Evolutionary conservation across 2,329 filamentous ascomycete species (phyloP), one percentile per base, ranked within the genome.

Genomic region (Fusarium sp.): DNA sequence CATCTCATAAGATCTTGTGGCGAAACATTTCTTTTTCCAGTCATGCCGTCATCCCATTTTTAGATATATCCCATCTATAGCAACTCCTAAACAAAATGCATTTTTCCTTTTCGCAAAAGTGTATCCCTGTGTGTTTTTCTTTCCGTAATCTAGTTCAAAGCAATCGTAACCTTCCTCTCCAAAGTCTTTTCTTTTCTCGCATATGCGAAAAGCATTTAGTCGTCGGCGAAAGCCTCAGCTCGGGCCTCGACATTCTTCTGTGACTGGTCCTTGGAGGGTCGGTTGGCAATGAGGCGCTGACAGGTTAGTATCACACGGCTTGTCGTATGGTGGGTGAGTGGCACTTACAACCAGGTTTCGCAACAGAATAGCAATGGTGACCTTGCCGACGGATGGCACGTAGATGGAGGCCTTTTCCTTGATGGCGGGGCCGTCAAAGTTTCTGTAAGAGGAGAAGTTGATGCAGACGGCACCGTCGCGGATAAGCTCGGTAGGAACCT

Each of bases 381-480:
- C 95, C 84, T 98, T 99, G 75, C 96, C 96, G 73, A 98, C 97
- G 0, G 95, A 96, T 3, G 96, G 96, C 20, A 98, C 95, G 76
- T 98, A 99, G 76, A 99, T 97, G 8, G 94, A 94, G 3, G 96
- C 96, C 84, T 95, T 97, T 80, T 98, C 92, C 83, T 97, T 98
- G 73, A 98, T 90, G 50, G 92, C 92, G 0, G 92, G 90, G 2
- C 87, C 87, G 66, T 91, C 91, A 81, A 98, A 98, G 83, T 99
- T 98, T 84, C 95, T 93, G 81, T 92, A 94, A 54, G 93, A 97
- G 10, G 94, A 97, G 80, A 99, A 98, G 83, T 99, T 99, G 84
- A 99, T 95, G 86, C 96, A 99, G n/a, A 97, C 93, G 30, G 93
- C 95, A 50, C 96, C 96, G 60, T 97, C 93, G 49, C 94, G 89